These are phyloP conservation scores for Hemisphaericaspora lyxosophila DNA, from an alignment of 1,139 yeast genomes.

Conservation along the genomic window DNA sequence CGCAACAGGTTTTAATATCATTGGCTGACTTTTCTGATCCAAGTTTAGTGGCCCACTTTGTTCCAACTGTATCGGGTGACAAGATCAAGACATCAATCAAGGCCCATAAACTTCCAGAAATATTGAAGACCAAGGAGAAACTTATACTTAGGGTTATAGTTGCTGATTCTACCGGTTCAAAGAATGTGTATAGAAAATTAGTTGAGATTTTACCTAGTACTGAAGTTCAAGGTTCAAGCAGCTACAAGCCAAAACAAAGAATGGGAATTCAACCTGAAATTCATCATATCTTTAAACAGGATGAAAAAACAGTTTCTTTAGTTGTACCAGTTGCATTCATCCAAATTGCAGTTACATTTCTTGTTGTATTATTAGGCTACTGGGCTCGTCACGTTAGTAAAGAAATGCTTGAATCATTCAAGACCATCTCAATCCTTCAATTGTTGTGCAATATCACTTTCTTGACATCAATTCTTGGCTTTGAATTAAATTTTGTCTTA, in stretches of 20 bases:
- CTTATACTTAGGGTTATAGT: slow-evolving; percentile 35
- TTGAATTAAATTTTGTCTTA: slow-evolving; percentile 62
- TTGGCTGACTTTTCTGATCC: slow-evolving; percentile 25
- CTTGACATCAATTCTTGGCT: slow-evolving; percentile 50
- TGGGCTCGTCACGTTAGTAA: slow-evolving; percentile 52
- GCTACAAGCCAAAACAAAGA: slow-evolving; percentile 34
- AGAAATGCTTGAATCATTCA: slow-evolving; percentile 40
- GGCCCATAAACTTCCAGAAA: slow-evolving; percentile 35
- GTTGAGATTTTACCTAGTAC: slow-evolving; percentile 36
- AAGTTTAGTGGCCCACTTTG: slow-evolving; percentile 25
- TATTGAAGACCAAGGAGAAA: slow-evolving; percentile 34
- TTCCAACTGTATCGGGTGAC: slow-evolving; percentile 23
- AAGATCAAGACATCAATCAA: slow-evolving; percentile 28
- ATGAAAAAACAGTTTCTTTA: slow-evolving; percentile 56
- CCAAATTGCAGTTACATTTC: slow-evolving; percentile 39
- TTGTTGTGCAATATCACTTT: slow-evolving; percentile 46
- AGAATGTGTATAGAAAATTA: slow-evolving; percentile 29
- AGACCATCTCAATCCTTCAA: slow-evolving; percentile 27
- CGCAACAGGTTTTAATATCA: slow-evolving; percentile 29
- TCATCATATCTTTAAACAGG: slow-evolving; percentile 60
- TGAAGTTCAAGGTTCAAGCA: slow-evolving; percentile 25
- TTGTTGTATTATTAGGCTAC: slow-evolving; percentile 42
- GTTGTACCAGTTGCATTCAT: slow-evolving; percentile 56
- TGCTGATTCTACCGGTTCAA: slow-evolving; percentile 24
- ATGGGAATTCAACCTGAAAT: slow-evolving; percentile 65